Evolutionary conservation across 169 alveolate species (phyloP).

Genomic region (Cryptosporidium xiaoi): DNA sequence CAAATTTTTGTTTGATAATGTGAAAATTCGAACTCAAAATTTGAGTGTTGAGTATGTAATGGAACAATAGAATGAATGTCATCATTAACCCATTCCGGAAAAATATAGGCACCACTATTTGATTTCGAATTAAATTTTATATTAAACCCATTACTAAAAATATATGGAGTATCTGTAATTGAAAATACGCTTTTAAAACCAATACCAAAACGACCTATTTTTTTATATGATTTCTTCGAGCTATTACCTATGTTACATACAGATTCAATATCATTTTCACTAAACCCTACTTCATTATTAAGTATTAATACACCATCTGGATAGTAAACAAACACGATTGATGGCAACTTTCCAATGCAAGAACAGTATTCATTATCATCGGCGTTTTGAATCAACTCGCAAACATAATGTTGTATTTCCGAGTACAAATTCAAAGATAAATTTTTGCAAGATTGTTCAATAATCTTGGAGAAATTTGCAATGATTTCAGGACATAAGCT

Average conservation of each 20-base stretch:
- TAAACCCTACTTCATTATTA: conserved; percentile 80
- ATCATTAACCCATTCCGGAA: conserved; percentile 55
- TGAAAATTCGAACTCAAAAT: conserved; percentile 1
- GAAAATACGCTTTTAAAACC: conserved; percentile 80
- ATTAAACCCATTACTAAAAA: conserved; percentile 78
- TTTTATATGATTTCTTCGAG: conserved; percentile 31
- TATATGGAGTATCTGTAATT: conserved; percentile 77
- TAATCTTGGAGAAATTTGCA: conserved; percentile 18
- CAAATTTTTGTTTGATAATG: conserved; percentile 38
- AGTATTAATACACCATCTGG: conserved; percentile 65
- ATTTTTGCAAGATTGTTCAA: conserved; percentile 48
- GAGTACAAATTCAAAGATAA: conserved; percentile 75
- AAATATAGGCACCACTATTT: conserved; percentile 15
- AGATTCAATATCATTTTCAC: conserved; percentile 74
- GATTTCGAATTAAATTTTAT: conserved; percentile 39
- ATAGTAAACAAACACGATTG: conserved; percentile 53
- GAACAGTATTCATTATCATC: conserved; percentile 77
- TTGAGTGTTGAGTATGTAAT: conserved; percentile 1
- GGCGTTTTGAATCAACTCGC: conserved; percentile 79
- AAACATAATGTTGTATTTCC: conserved; percentile 52
- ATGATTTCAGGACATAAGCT: not conserved
- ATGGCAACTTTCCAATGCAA: conserved; percentile 54
- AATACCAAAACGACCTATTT: conserved; percentile 79
- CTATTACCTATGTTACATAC: conserved; percentile 78
- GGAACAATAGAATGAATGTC: not conserved